Evolutionary conservation across 768 basidiomycete species (phyloP).

Genomic region (Psilocybe tampanensis): DNA sequence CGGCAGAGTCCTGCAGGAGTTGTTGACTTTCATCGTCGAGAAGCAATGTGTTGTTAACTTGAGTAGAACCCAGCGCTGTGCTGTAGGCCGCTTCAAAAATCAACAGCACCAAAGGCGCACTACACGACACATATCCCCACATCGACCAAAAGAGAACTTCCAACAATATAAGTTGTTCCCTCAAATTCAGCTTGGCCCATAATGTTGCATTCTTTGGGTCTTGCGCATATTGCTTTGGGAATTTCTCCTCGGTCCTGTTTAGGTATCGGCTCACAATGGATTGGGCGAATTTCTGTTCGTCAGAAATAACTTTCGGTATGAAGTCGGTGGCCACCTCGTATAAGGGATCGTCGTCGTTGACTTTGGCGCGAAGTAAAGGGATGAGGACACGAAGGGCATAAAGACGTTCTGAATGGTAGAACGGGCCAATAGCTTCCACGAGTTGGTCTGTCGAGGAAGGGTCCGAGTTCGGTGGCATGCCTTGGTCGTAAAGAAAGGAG

Average conservation of each 20-base stretch:
- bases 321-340: slow-evolving; percentile 55
- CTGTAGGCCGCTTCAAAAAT: slow-evolving; percentile 68
- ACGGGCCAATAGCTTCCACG: slow-evolving; percentile 72
- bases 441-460: slow-evolving; percentile 53
- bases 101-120: slow-evolving; percentile 59
- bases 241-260: slow-evolving; percentile 47
- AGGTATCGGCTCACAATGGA: slow-evolving; percentile 63
- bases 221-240: slow-evolving; percentile 46
- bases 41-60: slow-evolving; percentile 64
- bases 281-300: slow-evolving; percentile 64
- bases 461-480: slow-evolving; percentile 54
- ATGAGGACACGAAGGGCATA: slow-evolving; percentile 69
- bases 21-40: slow-evolving; percentile 75
- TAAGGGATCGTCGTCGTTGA: slow-evolving; percentile 55
- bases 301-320: slow-evolving; percentile 63
- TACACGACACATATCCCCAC: slow-evolving; percentile 74
- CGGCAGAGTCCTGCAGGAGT: slow-evolving; percentile 66
- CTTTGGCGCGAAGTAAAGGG: slow-evolving; percentile 74
- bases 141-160: slow-evolving; percentile 90
- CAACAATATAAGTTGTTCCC: slow-evolving; percentile 78
- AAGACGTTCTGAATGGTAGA: slow-evolving; percentile 82
- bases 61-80: slow-evolving; percentile 64
- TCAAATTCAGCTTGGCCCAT: slow-evolving; percentile 75
- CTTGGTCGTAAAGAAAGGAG: slow-evolving; percentile 79
- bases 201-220: slow-evolving; percentile 62